These are phyloP conservation scores for Metarhizium robertsii DNA, from an alignment of 2,329 filamentous ascomycete genomes.

Conservation along the genomic window DNA sequence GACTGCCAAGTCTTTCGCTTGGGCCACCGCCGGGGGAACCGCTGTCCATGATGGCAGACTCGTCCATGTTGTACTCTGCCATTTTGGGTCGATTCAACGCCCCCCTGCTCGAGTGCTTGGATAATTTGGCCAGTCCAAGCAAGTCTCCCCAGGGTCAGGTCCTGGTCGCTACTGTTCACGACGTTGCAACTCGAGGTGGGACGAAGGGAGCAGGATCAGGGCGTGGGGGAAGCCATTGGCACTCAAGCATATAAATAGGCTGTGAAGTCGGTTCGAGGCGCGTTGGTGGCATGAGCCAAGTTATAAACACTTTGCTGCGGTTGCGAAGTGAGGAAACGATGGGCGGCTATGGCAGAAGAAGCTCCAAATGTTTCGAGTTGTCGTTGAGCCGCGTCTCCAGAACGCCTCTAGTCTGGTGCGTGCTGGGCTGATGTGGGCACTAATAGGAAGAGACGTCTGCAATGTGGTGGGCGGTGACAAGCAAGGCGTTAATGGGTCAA, in stretches of 20 bases:
- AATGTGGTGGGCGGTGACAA: no score
- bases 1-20: constrained; percentile 9
- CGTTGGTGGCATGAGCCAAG: not conserved
- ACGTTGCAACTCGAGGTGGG: not conserved
- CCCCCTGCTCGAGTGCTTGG: not conserved
- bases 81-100: not conserved
- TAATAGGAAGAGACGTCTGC: no score
- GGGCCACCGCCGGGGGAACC: constrained; percentile 5
- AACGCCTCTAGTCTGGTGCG: no score
- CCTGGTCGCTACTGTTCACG: not conserved
- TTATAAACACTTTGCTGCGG: not conserved
- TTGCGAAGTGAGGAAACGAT: not conserved
- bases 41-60: constrained; percentile 25
- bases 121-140: not conserved
- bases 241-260: not conserved
- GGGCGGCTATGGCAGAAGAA: not conserved
- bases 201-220: constrained; percentile 1
- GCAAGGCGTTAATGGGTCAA: no score
- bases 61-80: constrained; percentile 13
- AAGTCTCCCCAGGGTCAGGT: not conserved
- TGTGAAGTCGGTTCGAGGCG: not conserved
- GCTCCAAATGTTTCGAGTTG: not conserved
- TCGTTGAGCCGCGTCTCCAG: not conserved
- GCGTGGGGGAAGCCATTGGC: not conserved
- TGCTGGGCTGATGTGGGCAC: no score